Conservation (phyloP, 164 flowering plant species). For the Protea cynaroides region DNA sequence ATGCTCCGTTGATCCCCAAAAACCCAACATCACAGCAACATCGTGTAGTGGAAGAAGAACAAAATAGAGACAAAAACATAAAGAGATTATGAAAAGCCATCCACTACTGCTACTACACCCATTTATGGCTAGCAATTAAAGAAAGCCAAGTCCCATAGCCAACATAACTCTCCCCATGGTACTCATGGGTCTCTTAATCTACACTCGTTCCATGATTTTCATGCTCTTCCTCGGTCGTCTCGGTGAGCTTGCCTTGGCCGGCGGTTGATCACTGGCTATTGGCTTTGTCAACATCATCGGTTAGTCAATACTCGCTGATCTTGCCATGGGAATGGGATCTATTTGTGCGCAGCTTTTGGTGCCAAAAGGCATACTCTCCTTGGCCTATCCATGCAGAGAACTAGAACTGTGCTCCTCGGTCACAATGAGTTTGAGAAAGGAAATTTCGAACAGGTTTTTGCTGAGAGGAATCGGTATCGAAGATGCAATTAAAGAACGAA, state of each 20-base stretch:
- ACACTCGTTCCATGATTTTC: conserved; percentile 72
- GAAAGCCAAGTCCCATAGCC: conserved; percentile 46
- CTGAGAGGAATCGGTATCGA: too few species aligned
- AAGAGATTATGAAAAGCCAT: too few species aligned
- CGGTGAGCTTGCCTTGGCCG: conserved; percentile 62
- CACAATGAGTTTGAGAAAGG: too few species aligned
- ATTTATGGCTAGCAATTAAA: conserved; percentile 22
- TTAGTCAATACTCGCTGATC: conserved; percentile 70
- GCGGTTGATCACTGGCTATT: conserved; percentile 63
- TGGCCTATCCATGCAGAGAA: conserved; percentile 53
- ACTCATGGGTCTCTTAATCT: conserved; percentile 55
- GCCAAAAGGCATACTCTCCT: conserved; percentile 52
- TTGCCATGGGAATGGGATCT: conserved; percentile 84
- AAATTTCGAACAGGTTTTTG: too few species aligned
- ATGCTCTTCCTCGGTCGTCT: conserved; percentile 76
- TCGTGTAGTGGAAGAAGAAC: not conserved
- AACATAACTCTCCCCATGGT: conserved; percentile 61
- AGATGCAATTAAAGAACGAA: too few species aligned
- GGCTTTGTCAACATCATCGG: conserved; percentile 88
- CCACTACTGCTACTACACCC: not conserved
- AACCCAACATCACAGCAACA: conserved; percentile 14
- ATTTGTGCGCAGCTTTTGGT: conserved; percentile 85
- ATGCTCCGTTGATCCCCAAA: conserved; percentile 32
- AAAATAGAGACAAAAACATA: not conserved
- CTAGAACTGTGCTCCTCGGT: conserved; percentile 50